Conservation (phyloP, 352 stramenopile species). For the Pythium brachiatum region DNA sequence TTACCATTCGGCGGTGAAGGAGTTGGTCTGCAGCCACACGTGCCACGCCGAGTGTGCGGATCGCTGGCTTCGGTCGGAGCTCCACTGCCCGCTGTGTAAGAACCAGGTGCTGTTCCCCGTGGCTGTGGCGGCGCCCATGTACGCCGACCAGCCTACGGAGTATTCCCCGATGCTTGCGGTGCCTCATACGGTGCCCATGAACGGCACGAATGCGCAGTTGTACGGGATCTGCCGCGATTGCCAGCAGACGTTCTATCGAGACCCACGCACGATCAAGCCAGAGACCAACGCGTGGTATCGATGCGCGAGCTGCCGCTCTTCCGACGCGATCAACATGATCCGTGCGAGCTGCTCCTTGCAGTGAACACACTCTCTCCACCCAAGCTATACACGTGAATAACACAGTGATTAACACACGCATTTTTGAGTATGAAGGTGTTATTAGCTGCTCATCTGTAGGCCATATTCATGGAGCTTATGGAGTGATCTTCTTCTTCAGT, state of each 20-base stretch:
- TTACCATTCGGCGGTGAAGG: slow-evolving; percentile 44
- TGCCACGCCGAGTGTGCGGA: slow-evolving; percentile 67
- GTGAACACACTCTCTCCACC: slow-evolving; percentile 34
- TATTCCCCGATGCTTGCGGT: slow-evolving; percentile 3
- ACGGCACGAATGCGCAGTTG: slow-evolving; percentile 33
- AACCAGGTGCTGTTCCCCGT: slow-evolving; percentile 59
- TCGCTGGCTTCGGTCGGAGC: slow-evolving; percentile 38
- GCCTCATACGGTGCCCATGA: slow-evolving; percentile 24
- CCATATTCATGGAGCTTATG: too few species aligned
- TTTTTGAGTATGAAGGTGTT: too few species aligned
- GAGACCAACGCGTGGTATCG: slow-evolving; percentile 73
- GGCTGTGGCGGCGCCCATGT: slow-evolving; percentile 14
- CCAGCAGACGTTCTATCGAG: slow-evolving; percentile 60
- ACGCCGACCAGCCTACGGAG: not conserved
- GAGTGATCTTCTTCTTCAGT: too few species aligned
- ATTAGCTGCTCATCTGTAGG: too few species aligned
- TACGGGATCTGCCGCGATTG: slow-evolving; percentile 64
- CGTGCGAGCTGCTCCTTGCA: slow-evolving; percentile 56
- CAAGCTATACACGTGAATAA: too few species aligned
- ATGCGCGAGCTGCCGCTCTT: slow-evolving; percentile 51
- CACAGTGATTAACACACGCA: too few species aligned
- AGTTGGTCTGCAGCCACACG: slow-evolving; percentile 51
- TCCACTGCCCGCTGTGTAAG: slow-evolving; percentile 57
- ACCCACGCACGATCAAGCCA: slow-evolving; percentile 43
- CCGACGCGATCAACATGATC: slow-evolving; percentile 49